Evolutionary conservation across 768 basidiomycete genomes (phyloP), one percentile per base, ranked within the genome.

Genomic region (Trametes elegans): DNA sequence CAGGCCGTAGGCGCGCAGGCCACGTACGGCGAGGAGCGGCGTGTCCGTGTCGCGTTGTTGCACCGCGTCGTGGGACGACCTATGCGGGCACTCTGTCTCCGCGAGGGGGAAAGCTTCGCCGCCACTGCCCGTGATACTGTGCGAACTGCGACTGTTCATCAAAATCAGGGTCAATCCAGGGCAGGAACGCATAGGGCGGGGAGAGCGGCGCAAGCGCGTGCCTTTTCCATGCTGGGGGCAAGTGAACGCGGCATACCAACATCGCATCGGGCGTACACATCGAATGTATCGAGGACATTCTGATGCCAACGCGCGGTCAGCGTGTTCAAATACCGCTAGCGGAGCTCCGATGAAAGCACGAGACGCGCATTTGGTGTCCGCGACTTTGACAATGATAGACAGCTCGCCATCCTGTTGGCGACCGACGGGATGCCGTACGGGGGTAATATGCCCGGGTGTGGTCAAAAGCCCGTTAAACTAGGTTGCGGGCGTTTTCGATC

Each of bases 91-190:
- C n/a, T n/a, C n/a, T n/a, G n/a, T n/a, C n/a, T n/a, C 27, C n/a
- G 19, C 7, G 23, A 35, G 18, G 18, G 14, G 16, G 24, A 14
- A 7, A 11, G 26, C 3, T 14, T 13, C 23, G 29, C 14, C 39
- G 24, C 10, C 21, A 23, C 34, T 35, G 39, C 46, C 23, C 31
- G n/a, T 48, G 53, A 55, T 47, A 41, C 28, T 38, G 27, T 26
- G n/a, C 27, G 19, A 26, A 27, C 46, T 31, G 24, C 19, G 35
- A 39, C n/a, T n/a, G n/a, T n/a, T 45, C 42, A 56, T 56, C 55
- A 56, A 50, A 56, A 45, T 56, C 48, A 50, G 55, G 48, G 48
- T 45, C 41, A 36, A 36, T 50, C 42, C 41, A 38, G 49, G 41
- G 38, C 26, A 46, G 9, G 36, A 46, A 11, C 18, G n/a, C 5